Evolutionary conservation across 768 basidiomycete genomes (phyloP).

Genomic region (Tulasnella sp.): DNA sequence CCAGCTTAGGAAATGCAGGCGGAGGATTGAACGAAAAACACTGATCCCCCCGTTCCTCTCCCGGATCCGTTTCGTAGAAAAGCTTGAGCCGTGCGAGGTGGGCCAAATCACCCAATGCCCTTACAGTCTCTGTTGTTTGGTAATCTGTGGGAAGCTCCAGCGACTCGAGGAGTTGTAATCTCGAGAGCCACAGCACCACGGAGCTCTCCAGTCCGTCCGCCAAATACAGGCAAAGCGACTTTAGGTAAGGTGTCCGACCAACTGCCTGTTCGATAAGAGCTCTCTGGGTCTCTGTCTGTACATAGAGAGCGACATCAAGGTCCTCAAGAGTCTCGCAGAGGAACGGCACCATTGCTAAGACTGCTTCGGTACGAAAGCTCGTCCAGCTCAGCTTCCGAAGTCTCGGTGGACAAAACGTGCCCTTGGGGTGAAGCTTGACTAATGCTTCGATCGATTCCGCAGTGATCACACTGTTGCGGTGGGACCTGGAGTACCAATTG

Average conservation of each 20-base stretch:
- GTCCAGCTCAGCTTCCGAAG: background rate
- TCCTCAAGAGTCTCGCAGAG: too few species aligned
- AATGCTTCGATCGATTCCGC: background rate
- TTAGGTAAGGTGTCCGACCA: too few species aligned
- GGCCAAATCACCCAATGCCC: background rate
- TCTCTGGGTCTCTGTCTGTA: too few species aligned
- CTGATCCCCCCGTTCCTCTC: background rate
- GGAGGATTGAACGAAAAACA: background rate
- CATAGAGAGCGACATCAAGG: too few species aligned
- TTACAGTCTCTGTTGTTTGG: background rate
- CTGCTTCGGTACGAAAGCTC: background rate
- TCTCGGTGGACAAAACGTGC: background rate
- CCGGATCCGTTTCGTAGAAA: background rate
- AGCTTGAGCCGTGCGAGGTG: background rate
- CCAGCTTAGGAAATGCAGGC: background rate
- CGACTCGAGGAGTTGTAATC: background rate
- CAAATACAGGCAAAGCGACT: too few species aligned
- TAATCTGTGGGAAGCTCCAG: background rate
- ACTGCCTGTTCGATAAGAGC: too few species aligned
- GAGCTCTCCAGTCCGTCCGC: too few species aligned
- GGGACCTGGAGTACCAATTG: background rate
- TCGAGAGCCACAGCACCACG: background rate
- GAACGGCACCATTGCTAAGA: background rate
- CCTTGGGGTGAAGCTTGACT: background rate
- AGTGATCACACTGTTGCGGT: background rate